Percentiles rank a stretch among this genome's conserved stretches.
Evolutionary conservation across 306 rosid genomes (phyloP).

Genomic region (Cucumis hystrix): DNA sequence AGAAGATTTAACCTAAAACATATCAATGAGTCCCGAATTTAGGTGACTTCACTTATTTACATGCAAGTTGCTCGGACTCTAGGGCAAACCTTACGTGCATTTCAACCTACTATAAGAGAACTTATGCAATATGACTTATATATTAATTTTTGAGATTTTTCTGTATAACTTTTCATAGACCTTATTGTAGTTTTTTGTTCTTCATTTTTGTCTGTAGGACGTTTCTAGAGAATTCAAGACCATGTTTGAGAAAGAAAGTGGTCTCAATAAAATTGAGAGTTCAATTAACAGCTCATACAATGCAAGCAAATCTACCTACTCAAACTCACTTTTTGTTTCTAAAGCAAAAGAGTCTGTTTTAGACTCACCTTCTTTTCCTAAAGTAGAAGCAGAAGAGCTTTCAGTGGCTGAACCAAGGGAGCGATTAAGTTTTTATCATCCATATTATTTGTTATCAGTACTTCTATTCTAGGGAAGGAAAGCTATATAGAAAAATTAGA

Average conservation of each 20-base stretch:
- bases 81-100: constrained; percentile 84
- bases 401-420: no score
- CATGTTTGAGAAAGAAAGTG: constrained; percentile 93
- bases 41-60: neutral
- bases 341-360: constrained; percentile 25
- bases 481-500: neutral
- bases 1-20: neutral
- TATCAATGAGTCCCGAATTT: neutral
- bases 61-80: constrained; percentile 90
- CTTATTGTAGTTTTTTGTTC: no score
- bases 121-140: no score
- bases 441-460: neutral
- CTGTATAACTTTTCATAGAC: constrained; percentile 8
- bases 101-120: constrained; percentile 95
- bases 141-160: neutral
- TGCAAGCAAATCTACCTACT: constrained; percentile 16
- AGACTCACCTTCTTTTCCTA: constrained; percentile 32
- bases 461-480: constrained; percentile 5
- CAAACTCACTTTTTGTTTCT: constrained; percentile 35
- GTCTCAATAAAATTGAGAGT: constrained; percentile 68
- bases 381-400: constrained; percentile 26
- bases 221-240: constrained; percentile 93
- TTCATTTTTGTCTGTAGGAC: no score
- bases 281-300: constrained; percentile 32
- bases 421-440: constrained; percentile 19